Evolutionary conservation across 129 eudicot genomes (phyloP).

Genomic region (Tagetes patula): DNA sequence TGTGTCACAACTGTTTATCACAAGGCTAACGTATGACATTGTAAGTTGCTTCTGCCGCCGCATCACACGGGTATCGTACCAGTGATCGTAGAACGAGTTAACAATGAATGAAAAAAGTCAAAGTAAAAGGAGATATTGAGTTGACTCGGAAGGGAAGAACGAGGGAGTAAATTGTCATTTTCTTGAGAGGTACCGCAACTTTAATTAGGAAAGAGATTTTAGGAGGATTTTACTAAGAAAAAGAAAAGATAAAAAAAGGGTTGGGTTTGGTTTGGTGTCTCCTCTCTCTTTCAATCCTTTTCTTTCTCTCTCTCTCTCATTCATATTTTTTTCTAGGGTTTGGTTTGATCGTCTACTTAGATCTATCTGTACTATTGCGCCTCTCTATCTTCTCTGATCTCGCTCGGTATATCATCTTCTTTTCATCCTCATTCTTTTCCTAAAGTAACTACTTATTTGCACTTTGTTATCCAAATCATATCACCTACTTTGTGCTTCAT

Average conservation of each 20-base stretch:
- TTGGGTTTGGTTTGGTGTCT: conserved; percentile 4
- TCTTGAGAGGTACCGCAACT: conserved; percentile 31
- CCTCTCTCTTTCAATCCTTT: conserved; percentile 24
- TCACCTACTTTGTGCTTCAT: conserved; percentile 8
- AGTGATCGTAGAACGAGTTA: too few relatives aligned
- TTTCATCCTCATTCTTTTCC: conserved; percentile 1
- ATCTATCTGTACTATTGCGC: conserved; percentile 29
- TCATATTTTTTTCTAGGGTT: conserved; percentile 32
- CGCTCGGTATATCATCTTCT: not conserved
- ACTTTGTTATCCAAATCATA: not conserved
- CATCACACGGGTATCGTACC: too few relatives aligned
- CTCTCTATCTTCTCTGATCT: conserved; percentile 24
- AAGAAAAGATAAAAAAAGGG: conserved; percentile 27
- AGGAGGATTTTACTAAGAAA: conserved; percentile 34
- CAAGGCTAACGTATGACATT: too few relatives aligned
- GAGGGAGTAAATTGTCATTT: conserved; percentile 36
- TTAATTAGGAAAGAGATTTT: conserved; percentile 23
- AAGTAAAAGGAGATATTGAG: not conserved
- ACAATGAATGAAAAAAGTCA: too few relatives aligned
- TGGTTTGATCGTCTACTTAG: conserved; percentile 28
- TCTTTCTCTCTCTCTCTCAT: conserved; percentile 27
- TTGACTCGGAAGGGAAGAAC: conserved; percentile 30
- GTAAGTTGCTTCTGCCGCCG: too few relatives aligned
- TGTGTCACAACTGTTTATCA: too few relatives aligned
- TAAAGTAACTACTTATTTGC: not conserved